Evolutionary conservation across 345 rosid species (phyloP).

Genomic region (Rhodamnia argentea): DNA sequence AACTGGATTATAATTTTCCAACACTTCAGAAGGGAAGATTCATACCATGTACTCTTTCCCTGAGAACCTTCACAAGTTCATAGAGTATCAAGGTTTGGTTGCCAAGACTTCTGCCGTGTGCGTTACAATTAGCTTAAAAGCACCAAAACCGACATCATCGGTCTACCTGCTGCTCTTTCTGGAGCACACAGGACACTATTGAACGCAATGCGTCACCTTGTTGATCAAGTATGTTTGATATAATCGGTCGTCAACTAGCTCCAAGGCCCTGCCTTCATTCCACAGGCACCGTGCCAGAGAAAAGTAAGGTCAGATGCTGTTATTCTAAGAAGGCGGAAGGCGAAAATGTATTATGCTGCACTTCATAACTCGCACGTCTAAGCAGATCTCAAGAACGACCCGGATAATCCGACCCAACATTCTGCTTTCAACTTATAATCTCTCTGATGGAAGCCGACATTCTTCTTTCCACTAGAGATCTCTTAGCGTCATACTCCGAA

Average conservation of each 20-base stretch:
- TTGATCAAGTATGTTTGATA: not conserved
- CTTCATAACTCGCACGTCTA: not conserved
- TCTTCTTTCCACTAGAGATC: not conserved
- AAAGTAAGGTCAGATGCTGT: not conserved
- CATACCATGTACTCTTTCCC: not conserved
- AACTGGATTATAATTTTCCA: not conserved
- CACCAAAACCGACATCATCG: constrained; percentile 4
- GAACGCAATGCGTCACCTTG: not conserved
- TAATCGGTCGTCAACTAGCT: not conserved
- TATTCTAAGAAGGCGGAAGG: not conserved
- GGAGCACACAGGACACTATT: constrained; percentile 13
- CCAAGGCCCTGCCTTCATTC: constrained; percentile 1
- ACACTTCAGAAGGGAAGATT: not conserved
- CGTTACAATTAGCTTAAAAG: not conserved
- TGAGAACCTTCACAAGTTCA: not conserved
- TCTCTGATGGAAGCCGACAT: not conserved
- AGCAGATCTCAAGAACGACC: not conserved
- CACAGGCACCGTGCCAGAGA: constrained; percentile 2
- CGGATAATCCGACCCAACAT: not conserved
- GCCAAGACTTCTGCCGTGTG: not conserved
- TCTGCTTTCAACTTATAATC: not conserved
- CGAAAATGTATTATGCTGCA: not conserved
- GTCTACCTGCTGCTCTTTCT: constrained; percentile 7
- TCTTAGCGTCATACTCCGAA: not conserved
- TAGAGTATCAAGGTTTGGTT: not conserved